Evolutionary conservation across 371 early-diverging fungal species (phyloP), one percentile per base, ranked within the genome.

Genomic region (Lichtheimia ornata): DNA sequence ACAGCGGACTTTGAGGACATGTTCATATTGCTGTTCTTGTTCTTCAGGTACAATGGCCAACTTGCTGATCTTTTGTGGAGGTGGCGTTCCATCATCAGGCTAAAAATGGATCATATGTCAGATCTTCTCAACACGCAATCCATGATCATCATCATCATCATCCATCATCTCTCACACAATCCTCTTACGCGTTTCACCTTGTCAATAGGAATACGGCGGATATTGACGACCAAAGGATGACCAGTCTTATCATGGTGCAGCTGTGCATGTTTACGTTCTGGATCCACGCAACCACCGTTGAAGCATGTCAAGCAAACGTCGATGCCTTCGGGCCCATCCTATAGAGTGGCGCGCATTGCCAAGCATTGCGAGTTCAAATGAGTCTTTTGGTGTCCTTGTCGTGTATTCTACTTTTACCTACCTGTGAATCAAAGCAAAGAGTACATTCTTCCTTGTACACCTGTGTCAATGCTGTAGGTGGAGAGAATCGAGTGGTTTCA

Each of bases 361-460:
- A 44, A 40, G 25, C 5, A 22, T 47, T 5, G 47, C 22, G 11
- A 7, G 44, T 14, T 43, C 4, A 47, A 55, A 49, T 13, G 14
- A 35, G 56, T 28, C 28, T 18, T 30, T 27, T 35, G 17, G n/a
- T 45, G 15, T 11, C 45, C 45, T 3, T 53, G 50, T 47, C 28
- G 17, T 41, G 50, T 50, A 5, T 3, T 35, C 44, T 20, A 20
- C 22, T 17, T 18, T 17, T 41, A 43, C 41, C 25, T 73, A 92
- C 97, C 76, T 91, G 91, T 57, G 76, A 78, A 70, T 94, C 93
- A 77, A 94, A 97, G 79, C 98, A 97, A 58, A 86, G 86, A 17
- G 95, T 94, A 76, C 98, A 97, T 73, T 97, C 97, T 59, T 97
- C 97, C 75, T 95, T 96, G 85, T 93, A 87, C 20, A 97, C 89